These are phyloP conservation scores for Zelonia costaricensis DNA, from an alignment of 208 protist genomes.

Conservation along the genomic window DNA sequence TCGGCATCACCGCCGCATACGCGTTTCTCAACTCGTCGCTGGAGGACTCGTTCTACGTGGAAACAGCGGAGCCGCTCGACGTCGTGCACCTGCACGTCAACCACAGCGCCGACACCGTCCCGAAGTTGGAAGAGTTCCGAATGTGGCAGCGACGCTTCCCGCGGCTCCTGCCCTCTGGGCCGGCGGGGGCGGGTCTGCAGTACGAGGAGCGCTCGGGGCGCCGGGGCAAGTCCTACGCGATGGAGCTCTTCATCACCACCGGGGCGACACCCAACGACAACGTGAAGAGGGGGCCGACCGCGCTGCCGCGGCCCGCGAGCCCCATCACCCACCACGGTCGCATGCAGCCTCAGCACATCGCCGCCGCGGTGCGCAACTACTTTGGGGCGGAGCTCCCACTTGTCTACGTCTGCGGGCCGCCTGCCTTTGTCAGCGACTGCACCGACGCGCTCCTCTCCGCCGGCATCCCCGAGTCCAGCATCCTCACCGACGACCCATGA, in stretches of 20 bases:
- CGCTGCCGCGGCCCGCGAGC: too few species aligned
- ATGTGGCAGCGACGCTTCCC: slow-evolving; percentile 39
- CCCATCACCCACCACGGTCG: slow-evolving; percentile 40
- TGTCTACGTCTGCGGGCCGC: slow-evolving; percentile 71
- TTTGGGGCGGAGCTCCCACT: slow-evolving; percentile 46
- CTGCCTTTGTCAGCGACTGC: slow-evolving; percentile 47
- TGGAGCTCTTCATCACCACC: slow-evolving; percentile 26
- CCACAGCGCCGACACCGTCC: slow-evolving; percentile 37
- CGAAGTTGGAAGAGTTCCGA: slow-evolving; percentile 45
- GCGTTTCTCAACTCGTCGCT: slow-evolving; percentile 53
- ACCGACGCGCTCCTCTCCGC: slow-evolving; percentile 42
- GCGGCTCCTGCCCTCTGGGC: too few species aligned
- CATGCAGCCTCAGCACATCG: slow-evolving; percentile 37
- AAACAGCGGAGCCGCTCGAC: slow-evolving; percentile 39
- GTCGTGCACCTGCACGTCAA: slow-evolving; percentile 85
- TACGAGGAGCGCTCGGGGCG: neutral
- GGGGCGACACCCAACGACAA: neutral
- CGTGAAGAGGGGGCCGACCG: too few species aligned
- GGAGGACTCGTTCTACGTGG: slow-evolving; percentile 27
- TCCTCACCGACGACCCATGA: slow-evolving; percentile 64
- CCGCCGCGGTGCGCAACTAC: slow-evolving; percentile 32
- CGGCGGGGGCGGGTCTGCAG: too few species aligned
- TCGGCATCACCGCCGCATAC: slow-evolving; percentile 71
- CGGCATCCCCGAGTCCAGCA: slow-evolving; percentile 51
- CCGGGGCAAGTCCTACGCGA: slow-evolving; percentile 23